Evolutionary conservation across 805 yeast species (phyloP), one percentile per base, ranked within the genome.

Genomic region (Naumovozyma castellii): DNA sequence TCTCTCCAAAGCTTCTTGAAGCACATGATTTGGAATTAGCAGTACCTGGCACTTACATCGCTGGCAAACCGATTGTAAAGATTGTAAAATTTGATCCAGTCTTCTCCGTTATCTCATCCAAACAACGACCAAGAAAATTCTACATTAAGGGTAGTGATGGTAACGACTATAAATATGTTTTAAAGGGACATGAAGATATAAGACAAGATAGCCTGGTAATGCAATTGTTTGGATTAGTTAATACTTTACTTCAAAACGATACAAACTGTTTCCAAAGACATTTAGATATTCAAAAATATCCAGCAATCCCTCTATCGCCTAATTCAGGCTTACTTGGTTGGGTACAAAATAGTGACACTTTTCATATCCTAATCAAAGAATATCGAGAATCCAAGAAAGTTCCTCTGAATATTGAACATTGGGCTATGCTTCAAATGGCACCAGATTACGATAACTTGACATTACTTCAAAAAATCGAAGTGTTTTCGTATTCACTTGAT

Each of bases 311-410:
- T 10, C 65, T 90, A 34, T 86, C 97, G 3, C 98, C 97, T 22
- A 87, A 85, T 54, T 86, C 95, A n/a, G 98, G 98, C 44, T 62
- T 90, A 37, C 65, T 90, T 34, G 95, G 97, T 1, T 90, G 97
- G 97, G 97, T 90, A 38, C 94, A 94, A 6, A 88, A 90, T 58
- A 81, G 94, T 51, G 98, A 92, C 54, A 90, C 98, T 0, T 83
- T 90, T 76, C 97, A 90, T 59, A 88, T 82, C 10, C 69, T 90
- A 46, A 88, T 90, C 42, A 74, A 88, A 44, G 97, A 90, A 52
- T 88, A 90, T 58, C 76, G 98, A 52, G 96, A 86, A 50, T 81
- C 88, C 8, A 73, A 95, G 42, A 88, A 86, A 67, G 85, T 87
- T 35, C 70, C 88, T 44, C 66, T 88, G 48, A 88, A 88, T 59